phyloP scores from a whole-genome alignment of 2,329 filamentous ascomycete genomes.

The Paracorniculantispora psalliotae region DNA sequence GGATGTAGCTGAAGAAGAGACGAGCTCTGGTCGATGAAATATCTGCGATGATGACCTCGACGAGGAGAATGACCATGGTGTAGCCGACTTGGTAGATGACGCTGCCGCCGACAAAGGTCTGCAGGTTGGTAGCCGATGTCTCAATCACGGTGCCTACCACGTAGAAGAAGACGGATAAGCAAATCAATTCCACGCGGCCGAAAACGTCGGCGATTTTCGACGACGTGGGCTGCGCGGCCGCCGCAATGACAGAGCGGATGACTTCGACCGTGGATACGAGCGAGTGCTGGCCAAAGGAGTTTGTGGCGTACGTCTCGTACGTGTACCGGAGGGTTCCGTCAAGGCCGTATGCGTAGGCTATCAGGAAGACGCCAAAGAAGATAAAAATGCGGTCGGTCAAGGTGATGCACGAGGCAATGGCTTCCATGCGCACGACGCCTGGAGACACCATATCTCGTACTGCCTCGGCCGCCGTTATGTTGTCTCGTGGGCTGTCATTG shows the following conservation, averaged over 20 bases:
- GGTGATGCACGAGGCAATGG: slow-evolving; percentile 48
- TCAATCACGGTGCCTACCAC: slow-evolving; percentile 53
- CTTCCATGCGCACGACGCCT: slow-evolving; percentile 57
- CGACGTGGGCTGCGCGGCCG: slow-evolving; percentile 51
- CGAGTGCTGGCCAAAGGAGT: slow-evolving; percentile 46
- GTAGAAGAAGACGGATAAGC: slow-evolving; percentile 56
- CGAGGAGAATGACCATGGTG: slow-evolving; percentile 55
- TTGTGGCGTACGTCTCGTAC: slow-evolving; percentile 52
- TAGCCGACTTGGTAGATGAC: slow-evolving; percentile 60
- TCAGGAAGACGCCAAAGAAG: slow-evolving; percentile 56
- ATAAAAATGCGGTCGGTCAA: slow-evolving; percentile 48
- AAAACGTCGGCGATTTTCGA: slow-evolving; percentile 59
- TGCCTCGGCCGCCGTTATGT: too few relatives aligned
- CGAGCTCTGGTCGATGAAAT: slow-evolving; percentile 58
- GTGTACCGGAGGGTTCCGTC: slow-evolving; percentile 52
- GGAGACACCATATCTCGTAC: slow-evolving; percentile 22
- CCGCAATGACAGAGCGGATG: slow-evolving; percentile 53
- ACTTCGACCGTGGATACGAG: slow-evolving; percentile 54
- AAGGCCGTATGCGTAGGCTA: slow-evolving; percentile 60
- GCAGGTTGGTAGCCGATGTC: slow-evolving; percentile 41
- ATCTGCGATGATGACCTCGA: slow-evolving; percentile 62
- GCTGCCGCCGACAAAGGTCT: slow-evolving; percentile 51
- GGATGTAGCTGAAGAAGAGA: slow-evolving; percentile 60
- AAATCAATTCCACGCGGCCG: slow-evolving; percentile 53
- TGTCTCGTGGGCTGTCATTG: too few relatives aligned